Evolutionary conservation across 192 early-diverging fungal genomes (phyloP).

Genomic region (Backusella circina): DNA sequence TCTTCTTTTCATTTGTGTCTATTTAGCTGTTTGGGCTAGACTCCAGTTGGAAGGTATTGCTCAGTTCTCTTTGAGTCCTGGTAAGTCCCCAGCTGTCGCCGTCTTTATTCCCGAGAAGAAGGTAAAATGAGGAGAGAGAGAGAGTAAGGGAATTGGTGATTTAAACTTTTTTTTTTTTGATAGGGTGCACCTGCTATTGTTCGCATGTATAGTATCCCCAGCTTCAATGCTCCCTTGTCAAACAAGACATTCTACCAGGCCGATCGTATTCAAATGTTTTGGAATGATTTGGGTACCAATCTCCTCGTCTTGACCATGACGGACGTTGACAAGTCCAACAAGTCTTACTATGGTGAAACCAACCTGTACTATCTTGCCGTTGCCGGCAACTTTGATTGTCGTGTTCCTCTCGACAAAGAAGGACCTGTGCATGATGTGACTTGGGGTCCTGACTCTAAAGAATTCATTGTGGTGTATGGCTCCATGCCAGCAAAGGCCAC

Average conservation of each 20-base stretch:
- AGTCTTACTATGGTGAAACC: constrained; percentile 98
- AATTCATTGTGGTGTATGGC: constrained; percentile 96
- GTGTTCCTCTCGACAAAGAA: constrained; percentile 76
- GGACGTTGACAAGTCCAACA: constrained; percentile 92
- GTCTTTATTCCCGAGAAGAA: constrained; percentile 90
- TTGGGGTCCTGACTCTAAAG: constrained; percentile 95
- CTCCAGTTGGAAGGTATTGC: constrained; percentile 75
- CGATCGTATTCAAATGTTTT: constrained; percentile 88
- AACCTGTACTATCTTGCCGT: constrained; percentile 89
- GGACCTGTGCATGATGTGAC: constrained; percentile 95
- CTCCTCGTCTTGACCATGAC: constrained; percentile 90
- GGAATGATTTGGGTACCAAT: constrained; percentile 88
- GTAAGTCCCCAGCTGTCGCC: constrained; percentile 75
- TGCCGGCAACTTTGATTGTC: constrained; percentile 89
- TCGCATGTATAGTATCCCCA: constrained; percentile 79
- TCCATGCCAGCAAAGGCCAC: constrained; percentile 92
- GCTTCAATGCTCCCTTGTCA: constrained; percentile 65
- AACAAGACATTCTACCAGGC: constrained; percentile 96
- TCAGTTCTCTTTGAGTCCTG: constrained; percentile 87
- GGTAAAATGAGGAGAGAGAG: constrained; percentile 20
- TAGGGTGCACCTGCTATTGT: constrained; percentile 80
- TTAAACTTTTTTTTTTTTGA: too few relatives aligned
- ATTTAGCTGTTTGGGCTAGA: constrained; percentile 40
- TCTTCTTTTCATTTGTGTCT: neutral
- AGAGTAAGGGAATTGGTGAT: neutral